These are phyloP conservation scores for Nannochloropsis salina DNA, from an alignment of 108 stramenopile genomes.

Conservation along the genomic window DNA sequence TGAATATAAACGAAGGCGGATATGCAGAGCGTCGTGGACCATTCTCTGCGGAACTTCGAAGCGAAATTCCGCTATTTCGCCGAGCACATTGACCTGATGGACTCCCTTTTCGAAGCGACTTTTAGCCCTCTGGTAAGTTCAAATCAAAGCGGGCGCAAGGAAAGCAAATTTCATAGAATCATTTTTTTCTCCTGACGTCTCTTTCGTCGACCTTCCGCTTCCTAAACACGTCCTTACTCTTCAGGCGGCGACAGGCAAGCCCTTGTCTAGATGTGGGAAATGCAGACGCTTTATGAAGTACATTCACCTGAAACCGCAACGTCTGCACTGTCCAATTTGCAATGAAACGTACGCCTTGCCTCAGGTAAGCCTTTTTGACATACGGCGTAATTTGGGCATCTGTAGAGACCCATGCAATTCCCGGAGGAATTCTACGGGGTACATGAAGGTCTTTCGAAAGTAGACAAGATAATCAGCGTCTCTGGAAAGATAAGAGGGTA, in stretches of 20 bases:
- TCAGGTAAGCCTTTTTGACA: background rate
- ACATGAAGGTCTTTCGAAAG: too few relatives aligned
- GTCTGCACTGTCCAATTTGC: constrained; percentile 30
- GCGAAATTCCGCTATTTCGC: constrained; percentile 37
- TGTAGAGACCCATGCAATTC: too few relatives aligned
- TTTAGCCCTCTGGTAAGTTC: constrained; percentile 27
- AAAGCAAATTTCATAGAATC: background rate
- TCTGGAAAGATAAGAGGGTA: too few relatives aligned
- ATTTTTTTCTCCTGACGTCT: background rate
- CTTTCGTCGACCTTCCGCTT: too few relatives aligned
- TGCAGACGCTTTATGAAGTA: constrained; percentile 33
- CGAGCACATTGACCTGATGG: constrained; percentile 32
- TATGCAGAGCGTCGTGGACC: constrained; percentile 30
- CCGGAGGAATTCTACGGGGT: too few relatives aligned
- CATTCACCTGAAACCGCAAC: constrained; percentile 20
- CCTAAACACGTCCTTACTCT: too few relatives aligned
- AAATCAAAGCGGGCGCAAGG: background rate
- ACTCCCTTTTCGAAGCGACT: constrained; percentile 44
- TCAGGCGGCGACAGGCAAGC: constrained; percentile 30
- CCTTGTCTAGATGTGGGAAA: constrained; percentile 26
- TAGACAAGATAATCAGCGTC: too few relatives aligned
- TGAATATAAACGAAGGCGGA: background rate
- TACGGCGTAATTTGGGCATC: too few relatives aligned
- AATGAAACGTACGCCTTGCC: constrained; percentile 28
- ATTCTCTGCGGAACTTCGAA: constrained; percentile 30